Conservation (phyloP, 331 rosid genomes). For the Acacia pycnantha region DNA sequence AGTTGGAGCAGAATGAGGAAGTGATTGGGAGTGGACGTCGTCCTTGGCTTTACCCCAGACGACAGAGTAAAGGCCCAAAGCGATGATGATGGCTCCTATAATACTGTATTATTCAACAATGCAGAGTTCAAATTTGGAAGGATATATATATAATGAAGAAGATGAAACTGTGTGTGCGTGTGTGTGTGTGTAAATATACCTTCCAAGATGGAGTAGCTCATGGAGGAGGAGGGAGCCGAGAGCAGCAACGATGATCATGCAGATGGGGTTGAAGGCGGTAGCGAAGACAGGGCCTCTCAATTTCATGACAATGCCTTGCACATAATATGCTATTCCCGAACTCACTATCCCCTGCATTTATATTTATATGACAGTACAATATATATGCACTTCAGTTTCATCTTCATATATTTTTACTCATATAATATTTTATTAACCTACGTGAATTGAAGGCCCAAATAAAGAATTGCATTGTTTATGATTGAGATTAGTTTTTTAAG, state of each 20-base stretch:
- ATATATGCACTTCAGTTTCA: no score
- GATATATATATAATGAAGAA: neutral
- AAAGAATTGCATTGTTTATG: neutral
- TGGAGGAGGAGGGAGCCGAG: constrained; percentile 55
- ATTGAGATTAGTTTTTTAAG: no score
- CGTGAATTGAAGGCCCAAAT: neutral
- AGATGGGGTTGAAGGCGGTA: constrained; percentile 71
- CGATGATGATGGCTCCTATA: constrained; percentile 58
- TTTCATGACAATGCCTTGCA: constrained; percentile 64
- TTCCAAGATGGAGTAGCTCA: constrained; percentile 67
- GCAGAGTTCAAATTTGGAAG: no score
- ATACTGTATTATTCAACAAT: constrained; percentile 33
- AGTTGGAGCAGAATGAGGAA: neutral
- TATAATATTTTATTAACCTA: neutral
- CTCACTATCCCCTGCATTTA: constrained; percentile 60
- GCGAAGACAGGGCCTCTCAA: constrained; percentile 71
- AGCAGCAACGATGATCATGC: constrained; percentile 71
- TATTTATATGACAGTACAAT: neutral
- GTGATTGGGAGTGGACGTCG: constrained; percentile 34
- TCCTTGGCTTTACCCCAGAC: constrained; percentile 83
- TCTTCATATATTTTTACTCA: neutral
- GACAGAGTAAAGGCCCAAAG: constrained; percentile 55
- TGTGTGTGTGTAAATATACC: constrained; percentile 27
- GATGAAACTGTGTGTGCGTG: neutral
- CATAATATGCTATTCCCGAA: constrained; percentile 70